Base-by-base conservation (phyloP, 768 basidiomycete genomes). In the Hebeloma cylindrosporum region DNA sequence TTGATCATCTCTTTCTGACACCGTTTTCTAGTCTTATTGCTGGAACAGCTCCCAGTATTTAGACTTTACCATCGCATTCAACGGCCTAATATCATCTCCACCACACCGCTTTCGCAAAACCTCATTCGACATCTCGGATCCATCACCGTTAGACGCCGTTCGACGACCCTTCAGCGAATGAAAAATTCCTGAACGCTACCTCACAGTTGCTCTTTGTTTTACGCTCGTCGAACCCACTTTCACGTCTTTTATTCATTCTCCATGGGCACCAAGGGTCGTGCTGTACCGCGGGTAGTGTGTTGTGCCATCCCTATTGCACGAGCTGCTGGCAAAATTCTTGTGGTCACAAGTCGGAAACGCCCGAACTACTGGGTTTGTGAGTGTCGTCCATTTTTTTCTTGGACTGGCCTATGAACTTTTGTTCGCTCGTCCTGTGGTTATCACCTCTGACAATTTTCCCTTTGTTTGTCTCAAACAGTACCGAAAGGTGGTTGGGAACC, bases 401-500 rank as follows among this genome's bases (percentile, higher is more conserved):
- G 40, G 28, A 35, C 48, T 26, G 43, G 39, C 26, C 41, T 38
- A 22, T n/a, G 30, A 20, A 20, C 32, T 22, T n/a, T 30, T 45
- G 20, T 38, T 40, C 25, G 32, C 28, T 47, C 38, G 38, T 46
- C 46, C 33, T 34, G 38, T 45, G 37, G 23, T 3, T 10, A 3
- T 13, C 31, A 29, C 7, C 34, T 11, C 35, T 48, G 34, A 45
- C 50, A 29, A 42, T 27, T 45, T 31, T 32, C 31, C 37, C 34
- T 25, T 31, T 22, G 39, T 45, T 45, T 43, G 40, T 45, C 34
- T 51, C 43, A 51, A 42, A 40, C 61, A 92, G 90, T 93, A 60
- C 90, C 90, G n/a, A 93, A 93, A 74, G 90, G 90, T 65, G 90
- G 90, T 62, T 93, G 84, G 84, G 90, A 93, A 68, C 71, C 80